Conservation (phyloP, 441 rosid species). For the Biscutella auriculata region DNA sequence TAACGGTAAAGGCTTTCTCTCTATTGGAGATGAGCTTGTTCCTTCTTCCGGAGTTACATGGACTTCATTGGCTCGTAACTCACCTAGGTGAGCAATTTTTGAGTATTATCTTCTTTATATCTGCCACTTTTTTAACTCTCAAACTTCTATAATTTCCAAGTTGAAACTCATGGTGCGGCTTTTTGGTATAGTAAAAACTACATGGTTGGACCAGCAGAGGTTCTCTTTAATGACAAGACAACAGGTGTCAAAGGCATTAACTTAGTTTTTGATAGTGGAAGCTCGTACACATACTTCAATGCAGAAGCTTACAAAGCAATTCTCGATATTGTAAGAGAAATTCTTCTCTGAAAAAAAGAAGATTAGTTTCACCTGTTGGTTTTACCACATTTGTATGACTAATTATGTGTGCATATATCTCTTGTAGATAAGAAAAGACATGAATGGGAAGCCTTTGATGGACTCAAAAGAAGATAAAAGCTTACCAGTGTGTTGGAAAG, state of each 20-base stretch:
- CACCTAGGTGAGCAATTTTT: slow-evolving; percentile 26
- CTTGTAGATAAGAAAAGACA: slow-evolving; percentile 32
- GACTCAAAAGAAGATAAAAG: slow-evolving; percentile 30
- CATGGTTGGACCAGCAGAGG: slow-evolving; percentile 42
- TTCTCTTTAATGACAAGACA: slow-evolving; percentile 28
- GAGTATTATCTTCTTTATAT: not conserved
- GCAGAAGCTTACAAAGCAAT: slow-evolving; percentile 29
- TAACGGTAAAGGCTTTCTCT: slow-evolving; percentile 49
- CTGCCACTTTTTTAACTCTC: not conserved
- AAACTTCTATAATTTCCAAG: not conserved
- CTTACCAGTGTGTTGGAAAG: slow-evolving; percentile 65
- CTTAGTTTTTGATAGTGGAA: slow-evolving; percentile 48
- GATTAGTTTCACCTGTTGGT: not conserved
- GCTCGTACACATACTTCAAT: slow-evolving; percentile 46
- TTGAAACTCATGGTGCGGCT: not conserved
- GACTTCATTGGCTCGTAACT: slow-evolving; percentile 30
- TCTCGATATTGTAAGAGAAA: slow-evolving; percentile 33
- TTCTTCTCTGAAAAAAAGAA: not conserved
- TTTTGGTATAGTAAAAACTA: slow-evolving; percentile 33
- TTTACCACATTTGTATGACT: not conserved
- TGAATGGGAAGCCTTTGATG: slow-evolving; percentile 33
- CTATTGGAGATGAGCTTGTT: slow-evolving; percentile 43
- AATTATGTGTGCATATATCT: not conserved
- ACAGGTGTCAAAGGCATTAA: slow-evolving; percentile 38
- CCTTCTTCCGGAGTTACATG: slow-evolving; percentile 40